Percentiles rank a stretch among this genome's conserved stretches.
Evolutionary conservation across 78 protist genomes (phyloP).

Genomic region (Thecamonas trahens): DNA sequence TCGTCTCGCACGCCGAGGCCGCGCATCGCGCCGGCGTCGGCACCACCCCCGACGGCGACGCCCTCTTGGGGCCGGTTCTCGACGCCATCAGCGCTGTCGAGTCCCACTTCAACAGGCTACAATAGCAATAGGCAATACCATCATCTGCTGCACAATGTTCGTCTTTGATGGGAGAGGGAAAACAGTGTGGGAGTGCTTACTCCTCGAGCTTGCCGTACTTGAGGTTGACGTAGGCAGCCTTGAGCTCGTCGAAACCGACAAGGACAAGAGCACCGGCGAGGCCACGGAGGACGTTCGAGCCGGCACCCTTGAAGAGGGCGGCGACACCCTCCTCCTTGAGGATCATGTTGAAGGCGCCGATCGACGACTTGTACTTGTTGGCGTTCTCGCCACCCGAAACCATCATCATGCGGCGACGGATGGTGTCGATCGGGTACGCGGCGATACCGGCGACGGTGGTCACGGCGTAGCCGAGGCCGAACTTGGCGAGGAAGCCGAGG

Average conservation of each 20-base stretch:
- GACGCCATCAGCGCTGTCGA: too few relatives aligned
- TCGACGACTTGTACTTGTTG: constrained; percentile 64
- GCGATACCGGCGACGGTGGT: constrained; percentile 77
- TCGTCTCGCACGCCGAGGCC: too few relatives aligned
- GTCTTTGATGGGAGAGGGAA: too few relatives aligned
- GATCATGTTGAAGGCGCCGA: constrained; percentile 75
- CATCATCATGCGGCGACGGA: constrained; percentile 92
- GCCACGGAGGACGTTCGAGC: constrained; percentile 87
- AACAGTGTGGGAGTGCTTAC: too few relatives aligned
- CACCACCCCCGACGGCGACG: too few relatives aligned
- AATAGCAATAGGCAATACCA: too few relatives aligned
- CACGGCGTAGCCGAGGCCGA: constrained; percentile 51
- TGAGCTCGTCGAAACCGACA: constrained; percentile 83
- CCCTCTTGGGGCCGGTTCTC: too few relatives aligned
- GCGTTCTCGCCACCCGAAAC: constrained; percentile 58
- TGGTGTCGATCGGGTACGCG: constrained; percentile 96
- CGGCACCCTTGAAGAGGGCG: constrained; percentile 96
- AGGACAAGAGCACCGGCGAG: constrained; percentile 88
- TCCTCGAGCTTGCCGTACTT: neutral
- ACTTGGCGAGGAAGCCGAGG: constrained; percentile 22
- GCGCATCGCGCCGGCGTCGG: too few relatives aligned
- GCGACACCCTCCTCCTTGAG: constrained; percentile 67
- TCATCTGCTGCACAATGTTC: too few relatives aligned
- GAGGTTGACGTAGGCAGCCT: constrained; percentile 21
- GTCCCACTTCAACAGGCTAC: too few relatives aligned